phyloP scores from a whole-genome alignment of 164 flowering plant genomes.

The Liquidambar formosana region DNA sequence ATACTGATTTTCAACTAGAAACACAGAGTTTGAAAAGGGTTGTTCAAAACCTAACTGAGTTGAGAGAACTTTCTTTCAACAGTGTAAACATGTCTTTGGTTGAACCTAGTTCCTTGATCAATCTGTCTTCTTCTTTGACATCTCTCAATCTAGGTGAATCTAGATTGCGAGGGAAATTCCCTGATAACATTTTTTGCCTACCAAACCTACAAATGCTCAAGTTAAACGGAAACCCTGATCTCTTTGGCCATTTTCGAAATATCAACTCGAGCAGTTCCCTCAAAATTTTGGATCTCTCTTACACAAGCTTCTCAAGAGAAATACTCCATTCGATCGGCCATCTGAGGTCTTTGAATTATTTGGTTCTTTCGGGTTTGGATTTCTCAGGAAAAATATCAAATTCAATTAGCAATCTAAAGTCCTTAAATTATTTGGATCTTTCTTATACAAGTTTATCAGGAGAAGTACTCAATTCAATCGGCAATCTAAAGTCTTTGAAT shows the following conservation, averaged over 20 bases:
- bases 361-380: too few relatives aligned
- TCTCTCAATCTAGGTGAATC: background rate
- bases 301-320: background rate
- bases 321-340: background rate
- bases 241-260: slow-evolving; percentile 1
- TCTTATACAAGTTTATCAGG: too few relatives aligned
- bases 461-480: too few relatives aligned
- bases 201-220: background rate
- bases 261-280: background rate
- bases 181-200: background rate
- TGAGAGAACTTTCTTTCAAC: background rate
- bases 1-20: background rate
- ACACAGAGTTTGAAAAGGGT: background rate
- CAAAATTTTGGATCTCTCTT: background rate
- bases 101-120: background rate
- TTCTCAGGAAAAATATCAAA: too few relatives aligned
- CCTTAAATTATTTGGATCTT: too few relatives aligned
- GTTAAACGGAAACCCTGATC: background rate
- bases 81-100: slow-evolving; percentile 4
- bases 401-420: too few relatives aligned
- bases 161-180: slow-evolving; percentile 10
- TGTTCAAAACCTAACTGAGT: background rate
- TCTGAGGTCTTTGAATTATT: too few relatives aligned
- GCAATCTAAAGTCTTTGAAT: too few relatives aligned
- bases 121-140: slow-evolving; percentile 9